Evolutionary conservation across 768 basidiomycete genomes (phyloP).

Genomic region (Hirschioporus abietinus): DNA sequence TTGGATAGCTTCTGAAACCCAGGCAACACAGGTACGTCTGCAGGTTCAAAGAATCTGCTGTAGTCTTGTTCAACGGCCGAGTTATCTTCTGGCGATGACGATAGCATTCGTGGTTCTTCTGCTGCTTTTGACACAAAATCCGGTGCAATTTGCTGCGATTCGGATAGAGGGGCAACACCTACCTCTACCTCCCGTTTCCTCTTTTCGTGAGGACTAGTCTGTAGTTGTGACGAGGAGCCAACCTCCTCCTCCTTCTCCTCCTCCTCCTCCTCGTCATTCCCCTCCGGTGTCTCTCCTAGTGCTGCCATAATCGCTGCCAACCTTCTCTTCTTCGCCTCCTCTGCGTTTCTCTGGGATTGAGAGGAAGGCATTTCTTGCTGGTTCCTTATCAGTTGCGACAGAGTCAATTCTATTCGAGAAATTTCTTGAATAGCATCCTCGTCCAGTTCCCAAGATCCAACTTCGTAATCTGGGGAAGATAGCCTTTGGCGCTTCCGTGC

Average conservation of each 20-base stretch:
- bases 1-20: conserved; percentile 21
- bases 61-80: not conserved
- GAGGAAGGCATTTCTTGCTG: not conserved
- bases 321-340: conserved; percentile 7
- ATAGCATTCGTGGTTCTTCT: not conserved
- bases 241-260: conserved; percentile 41
- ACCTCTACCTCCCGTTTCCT: not conserved
- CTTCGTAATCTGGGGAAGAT: conserved; percentile 63
- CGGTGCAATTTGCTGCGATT: not conserved
- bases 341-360: conserved; percentile 9
- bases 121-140: not conserved
- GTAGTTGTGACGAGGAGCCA: conserved; percentile 18
- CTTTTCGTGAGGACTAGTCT: not conserved
- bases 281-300: conserved; percentile 9
- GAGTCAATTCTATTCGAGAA: conserved; percentile 42
- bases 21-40: not conserved
- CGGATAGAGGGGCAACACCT: not conserved
- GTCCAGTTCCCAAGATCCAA: conserved; percentile 43
- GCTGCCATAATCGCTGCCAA: conserved; percentile 5
- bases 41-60: not conserved
- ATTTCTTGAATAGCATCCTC: conserved; percentile 52
- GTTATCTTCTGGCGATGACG: not conserved
- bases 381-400: conserved; percentile 30
- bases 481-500: conserved; percentile 54
- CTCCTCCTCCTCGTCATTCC: conserved; percentile 33